Conservation (phyloP, 495 filamentous ascomycete genomes). For the Sordaria brevicollis region DNA sequence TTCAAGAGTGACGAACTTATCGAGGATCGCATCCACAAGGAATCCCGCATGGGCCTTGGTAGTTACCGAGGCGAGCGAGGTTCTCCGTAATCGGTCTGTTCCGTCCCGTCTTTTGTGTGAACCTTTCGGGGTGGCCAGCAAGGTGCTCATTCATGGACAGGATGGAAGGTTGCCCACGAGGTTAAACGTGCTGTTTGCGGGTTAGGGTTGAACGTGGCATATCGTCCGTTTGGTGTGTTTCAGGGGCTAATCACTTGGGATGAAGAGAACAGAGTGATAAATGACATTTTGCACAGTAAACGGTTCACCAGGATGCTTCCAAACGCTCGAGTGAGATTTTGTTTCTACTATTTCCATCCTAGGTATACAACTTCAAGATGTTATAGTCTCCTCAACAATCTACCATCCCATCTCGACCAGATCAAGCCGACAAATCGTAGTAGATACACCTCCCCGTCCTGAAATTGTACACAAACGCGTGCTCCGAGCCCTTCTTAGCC, state of each 20-base stretch:
- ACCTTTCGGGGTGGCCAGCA: background rate
- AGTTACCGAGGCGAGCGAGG: background rate
- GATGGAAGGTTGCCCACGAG: background rate
- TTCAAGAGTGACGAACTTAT: background rate
- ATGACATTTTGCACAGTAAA: too few species aligned
- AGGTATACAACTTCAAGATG: background rate
- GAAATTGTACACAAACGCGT: constrained; percentile 76
- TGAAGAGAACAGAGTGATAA: background rate
- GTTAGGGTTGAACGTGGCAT: background rate
- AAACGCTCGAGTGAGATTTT: background rate
- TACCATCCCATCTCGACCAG: background rate
- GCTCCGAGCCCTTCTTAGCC: constrained; percentile 38
- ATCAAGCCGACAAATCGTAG: constrained; percentile 54
- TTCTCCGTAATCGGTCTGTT: background rate
- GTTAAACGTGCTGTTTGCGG: background rate
- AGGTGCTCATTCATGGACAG: background rate
- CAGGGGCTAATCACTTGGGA: background rate
- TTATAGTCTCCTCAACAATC: background rate
- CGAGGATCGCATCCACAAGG: background rate
- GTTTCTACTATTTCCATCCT: background rate
- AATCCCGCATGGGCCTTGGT: background rate
- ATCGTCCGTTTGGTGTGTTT: background rate
- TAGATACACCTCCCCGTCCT: constrained; percentile 64
- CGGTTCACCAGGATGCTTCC: too few species aligned
- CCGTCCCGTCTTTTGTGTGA: background rate